Percentiles rank a stretch among this genome's conserved stretches.
phyloP scores from a whole-genome alignment of 2,329 filamentous ascomycete genomes.

The Aspergillus felis region DNA sequence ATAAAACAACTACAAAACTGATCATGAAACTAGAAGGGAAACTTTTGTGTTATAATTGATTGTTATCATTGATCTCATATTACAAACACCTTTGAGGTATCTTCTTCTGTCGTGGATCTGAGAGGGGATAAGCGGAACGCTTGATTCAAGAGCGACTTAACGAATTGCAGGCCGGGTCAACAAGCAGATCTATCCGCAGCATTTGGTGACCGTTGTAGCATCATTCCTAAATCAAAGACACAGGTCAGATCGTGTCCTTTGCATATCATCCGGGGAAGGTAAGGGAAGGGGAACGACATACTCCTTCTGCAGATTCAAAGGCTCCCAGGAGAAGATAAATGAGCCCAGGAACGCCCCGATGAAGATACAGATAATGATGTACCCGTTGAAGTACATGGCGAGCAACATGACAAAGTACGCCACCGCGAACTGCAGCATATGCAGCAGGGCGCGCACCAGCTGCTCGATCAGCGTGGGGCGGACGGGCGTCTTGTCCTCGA shows the following conservation, averaged over 20 bases:
- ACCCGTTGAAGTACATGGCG: conserved; percentile 65
- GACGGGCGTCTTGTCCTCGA: conserved; percentile 28
- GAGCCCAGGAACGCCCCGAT: conserved; percentile 70
- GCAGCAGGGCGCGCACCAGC: conserved; percentile 60
- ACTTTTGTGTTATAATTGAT: background rate
- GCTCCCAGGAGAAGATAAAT: conserved; percentile 71
- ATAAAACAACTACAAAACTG: background rate
- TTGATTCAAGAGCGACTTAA: background rate
- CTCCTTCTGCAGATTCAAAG: conserved; percentile 15
- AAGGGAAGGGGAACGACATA: conserved; percentile 7
- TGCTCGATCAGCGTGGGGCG: conserved; percentile 64
- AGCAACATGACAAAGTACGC: conserved; percentile 75
- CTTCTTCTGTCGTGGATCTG: background rate
- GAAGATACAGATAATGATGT: conserved; percentile 77
- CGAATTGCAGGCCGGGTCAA: background rate
- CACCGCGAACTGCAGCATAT: conserved; percentile 67
- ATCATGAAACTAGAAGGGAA: background rate
- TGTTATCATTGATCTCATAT: background rate
- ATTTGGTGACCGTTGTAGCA: conserved; percentile 20
- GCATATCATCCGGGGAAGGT: conserved; percentile 2
- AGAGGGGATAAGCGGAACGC: background rate
- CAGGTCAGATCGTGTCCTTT: background rate
- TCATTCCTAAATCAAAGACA: conserved; percentile 16
- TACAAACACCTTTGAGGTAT: background rate
- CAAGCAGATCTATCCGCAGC: conserved; percentile 17